Conservation (phyloP, 306 rosid genomes). For the Sphenostylis stenocarpa region DNA sequence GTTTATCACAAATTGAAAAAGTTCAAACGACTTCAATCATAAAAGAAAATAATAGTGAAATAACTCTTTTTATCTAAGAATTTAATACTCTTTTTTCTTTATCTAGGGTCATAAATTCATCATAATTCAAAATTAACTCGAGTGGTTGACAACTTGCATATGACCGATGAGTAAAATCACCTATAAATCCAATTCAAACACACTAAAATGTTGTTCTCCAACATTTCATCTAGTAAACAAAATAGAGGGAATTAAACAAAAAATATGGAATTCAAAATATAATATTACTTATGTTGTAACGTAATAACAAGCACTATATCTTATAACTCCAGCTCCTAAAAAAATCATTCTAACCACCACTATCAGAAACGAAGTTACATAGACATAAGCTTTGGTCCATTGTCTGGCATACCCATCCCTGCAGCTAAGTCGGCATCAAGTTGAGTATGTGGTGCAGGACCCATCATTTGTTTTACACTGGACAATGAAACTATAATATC, state of each 20-base stretch:
- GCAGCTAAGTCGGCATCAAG: conserved; percentile 90
- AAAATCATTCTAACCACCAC: background rate
- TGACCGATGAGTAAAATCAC: no score
- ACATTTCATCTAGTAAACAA: background rate
- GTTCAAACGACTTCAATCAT: no score
- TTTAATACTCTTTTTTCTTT: no score
- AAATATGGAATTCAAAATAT: background rate
- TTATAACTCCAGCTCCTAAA: background rate
- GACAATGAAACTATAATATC: conserved; percentile 32
- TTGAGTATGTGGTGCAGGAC: conserved; percentile 88
- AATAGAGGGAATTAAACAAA: background rate
- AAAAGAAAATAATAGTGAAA: no score
- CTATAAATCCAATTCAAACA: no score
- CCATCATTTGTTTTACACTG: conserved; percentile 75
- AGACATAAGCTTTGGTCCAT: conserved; percentile 90
- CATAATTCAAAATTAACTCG: no score
- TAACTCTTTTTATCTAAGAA: no score
- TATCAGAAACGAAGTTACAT: conserved; percentile 34
- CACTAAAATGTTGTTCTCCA: background rate
- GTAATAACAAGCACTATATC: background rate
- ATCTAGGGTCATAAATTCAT: no score
- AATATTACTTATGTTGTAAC: background rate
- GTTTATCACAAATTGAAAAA: no score
- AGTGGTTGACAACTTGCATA: no score
- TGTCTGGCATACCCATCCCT: conserved; percentile 98